Evolutionary conservation across 2,329 filamentous ascomycete species (phyloP), one percentile per base, ranked within the genome.

Genomic region (Ophiostoma sp.): DNA sequence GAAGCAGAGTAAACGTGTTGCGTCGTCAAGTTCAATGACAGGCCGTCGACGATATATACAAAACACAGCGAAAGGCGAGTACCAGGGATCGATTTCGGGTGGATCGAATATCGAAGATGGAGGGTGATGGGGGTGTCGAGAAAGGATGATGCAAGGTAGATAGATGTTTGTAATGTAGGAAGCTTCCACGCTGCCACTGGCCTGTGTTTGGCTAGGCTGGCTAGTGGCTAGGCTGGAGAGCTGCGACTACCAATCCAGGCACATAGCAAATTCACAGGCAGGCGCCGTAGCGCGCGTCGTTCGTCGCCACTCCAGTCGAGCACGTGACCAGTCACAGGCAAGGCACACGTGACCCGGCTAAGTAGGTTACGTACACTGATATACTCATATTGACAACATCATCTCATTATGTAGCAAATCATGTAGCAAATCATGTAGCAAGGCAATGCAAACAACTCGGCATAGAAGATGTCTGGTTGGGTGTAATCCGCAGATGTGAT

Each of bases 201-300:
- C 47, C 41, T 65, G 62, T 65, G 63, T 38, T 60, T 60, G 60
- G 60, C 40, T 62, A 62, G 36, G 40, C 12, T 38, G 55, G 55
- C 55, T 40, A 41, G 38, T 41, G 14, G 58, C 58, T 7, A 60
- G 58, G 67, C 64, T 66, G 64, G 44, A 42, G 38, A 66, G 67
- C 67, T 69, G 47, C 67, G 64, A 63, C 65, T 44, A 63, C 62
- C 47, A 64, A 58, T 62, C 49, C 65, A 69, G 55, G 64, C 42
- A 44, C 12, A 44, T 45, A 6, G 62, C 9, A 36, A 49, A 52
- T 40, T 65, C 69, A 70, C 65, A 70, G 69, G 69, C 69, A 70
- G 69, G 69, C 69, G 67, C 64, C 65, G 62, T 68, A 52, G 69
- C 69, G 69, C 69, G 69, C 69, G 69, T 68, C 69, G 52, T 47